Evolutionary conservation across 2,329 filamentous ascomycete genomes (phyloP), one percentile per base, ranked within the genome.

Genomic region (Paraphoma sp.): DNA sequence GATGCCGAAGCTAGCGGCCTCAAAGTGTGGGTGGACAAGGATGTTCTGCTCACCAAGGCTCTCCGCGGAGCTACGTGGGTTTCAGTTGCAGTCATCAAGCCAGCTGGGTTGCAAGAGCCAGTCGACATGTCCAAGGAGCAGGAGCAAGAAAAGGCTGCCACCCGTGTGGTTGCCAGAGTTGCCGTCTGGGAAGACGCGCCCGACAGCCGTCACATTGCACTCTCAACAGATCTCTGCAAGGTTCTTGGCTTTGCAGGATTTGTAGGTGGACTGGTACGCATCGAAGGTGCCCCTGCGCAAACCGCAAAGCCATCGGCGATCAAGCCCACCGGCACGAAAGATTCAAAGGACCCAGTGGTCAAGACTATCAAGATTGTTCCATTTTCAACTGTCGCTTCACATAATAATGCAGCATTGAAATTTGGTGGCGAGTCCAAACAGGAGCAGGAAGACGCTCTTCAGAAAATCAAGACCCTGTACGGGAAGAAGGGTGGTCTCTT

Each of bases 361-460:
- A 86, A 86, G 76, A 81, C 86, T 4, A 78, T 98, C 55, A 93
- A 91, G 65, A 81, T 99, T 1, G 91, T 90, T 53, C 95, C 95
- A 0, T 98, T 97, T 68, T 83, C 86, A 3, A 79, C 83, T 1
- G 76, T 80, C 46, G 77, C 79, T 18, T 79, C 82, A 3, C 88
- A 87, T 64, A 78, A 82, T 40, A 84, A 82, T 36, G 84, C 89
- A 45, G 89, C 89, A 0, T 82, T 97, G 18, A 92, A 88, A 67
- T 96, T 98, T 71, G 94, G 94, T 4, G 92, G 93, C 12, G 92
- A 97, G 66, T 91, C 92, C 0, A 91, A 92, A 66, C 86, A 90
- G 6, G 91, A 95, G 64, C 88, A 89, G 50, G 92, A 96, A 70
- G 92, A 93, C 64, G 87, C 88, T 3, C 81, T 86, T 12, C 89